Evolutionary conservation across 306 rosid species (phyloP), one percentile per base, ranked within the genome.

Genomic region (Vigna unguiculata): DNA sequence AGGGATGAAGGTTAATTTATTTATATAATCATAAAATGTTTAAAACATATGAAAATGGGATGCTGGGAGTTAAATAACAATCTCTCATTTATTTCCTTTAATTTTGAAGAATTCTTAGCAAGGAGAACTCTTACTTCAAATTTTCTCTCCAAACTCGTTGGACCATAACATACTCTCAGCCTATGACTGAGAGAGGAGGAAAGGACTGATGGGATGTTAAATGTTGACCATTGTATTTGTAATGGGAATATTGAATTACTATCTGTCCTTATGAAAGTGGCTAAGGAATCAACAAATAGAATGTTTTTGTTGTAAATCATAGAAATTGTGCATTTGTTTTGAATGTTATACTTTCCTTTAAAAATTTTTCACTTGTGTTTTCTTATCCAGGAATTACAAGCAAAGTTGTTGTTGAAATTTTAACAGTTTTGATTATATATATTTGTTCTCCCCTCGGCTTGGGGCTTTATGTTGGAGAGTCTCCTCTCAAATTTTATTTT

Each of bases 401-500:
- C 24, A 51, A 17, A 51, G 57, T 51, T 51, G 24, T 7, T 51
- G 19, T 51, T 51, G 57, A 40, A 65, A n/a, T 59, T n/a, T 25
- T 24, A 48, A 32, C 2, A 14, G 16, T 59, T 68, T 7, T 47
- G 24, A 9, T 74, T 54, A 8, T 74, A 36, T 81, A 47, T 75
- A 32, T 17, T 67, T 48, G 51, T 24, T 9, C 64, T 48, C 20
- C 25, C 30, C 47, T 58, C 38, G 3, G 14, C 55, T n/a, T 64
- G 30, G 22, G 38, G 66, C 40, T 58, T 40, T 74, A 10, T 63
- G 59, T 67, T 19, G 45, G 48, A 75, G 38, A 69, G 28, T 52
- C 46, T 51, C 19, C 53, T 72, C 53, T 51, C 21, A 51, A 60
- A 75, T 38, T 19, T 49, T 43, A 51, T 52, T 70, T 60, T 59